Base-by-base conservation (phyloP, 169 alveolate species). In the Hepatocystis sp. region DNA sequence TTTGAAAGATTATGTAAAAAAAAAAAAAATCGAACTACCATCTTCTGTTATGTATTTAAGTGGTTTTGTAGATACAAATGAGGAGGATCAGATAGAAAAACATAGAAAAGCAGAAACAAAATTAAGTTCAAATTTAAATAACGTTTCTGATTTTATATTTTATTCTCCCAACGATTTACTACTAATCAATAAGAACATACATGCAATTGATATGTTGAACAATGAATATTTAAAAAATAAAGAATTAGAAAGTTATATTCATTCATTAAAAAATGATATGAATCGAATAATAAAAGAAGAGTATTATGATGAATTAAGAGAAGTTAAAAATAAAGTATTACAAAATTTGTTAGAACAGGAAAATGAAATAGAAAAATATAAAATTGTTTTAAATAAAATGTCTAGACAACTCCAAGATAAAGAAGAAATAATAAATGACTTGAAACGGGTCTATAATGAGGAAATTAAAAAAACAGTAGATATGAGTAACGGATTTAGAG, bases 351-450 rank as follows among this genome's bases (percentile, higher is more conserved):
- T 27, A 11, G 49, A 71, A 58, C 55, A 71, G 19, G 86, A 71
- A 34, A n/a, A 34, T 2, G 86, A 71, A 36, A 51, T 71, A 58
- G 58, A 58, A 30, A 47, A 58, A 8, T 71, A 71, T 51, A 52
- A 71, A 30, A 51, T 25, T 10, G 63, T 36, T 4, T 17, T 71
- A 19, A 27, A 71, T 46, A 71, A 64, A 25, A 46, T 71, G 65
- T 19, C 55, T 17, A 4, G 44, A 25, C 67, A 39, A 17, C 10
- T 71, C n/a, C 28, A 71, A 44, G 17, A 28, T 21, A 71, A 71
- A 51, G 86, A 71, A 49, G 76, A 60, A 56, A 60, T 52, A 71
- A 58, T 71, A 30, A 46, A 44, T 13, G 58, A 71, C 28, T 56
- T 71, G 51, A 71, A 71, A 36, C 8, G 25, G 28, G 39, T 49